A percentile compares a stretch with the other conserved stretches of the same genome.
Evolutionary conservation across 2,329 filamentous ascomycete genomes (phyloP).

Genomic region (Metarhizium album): DNA sequence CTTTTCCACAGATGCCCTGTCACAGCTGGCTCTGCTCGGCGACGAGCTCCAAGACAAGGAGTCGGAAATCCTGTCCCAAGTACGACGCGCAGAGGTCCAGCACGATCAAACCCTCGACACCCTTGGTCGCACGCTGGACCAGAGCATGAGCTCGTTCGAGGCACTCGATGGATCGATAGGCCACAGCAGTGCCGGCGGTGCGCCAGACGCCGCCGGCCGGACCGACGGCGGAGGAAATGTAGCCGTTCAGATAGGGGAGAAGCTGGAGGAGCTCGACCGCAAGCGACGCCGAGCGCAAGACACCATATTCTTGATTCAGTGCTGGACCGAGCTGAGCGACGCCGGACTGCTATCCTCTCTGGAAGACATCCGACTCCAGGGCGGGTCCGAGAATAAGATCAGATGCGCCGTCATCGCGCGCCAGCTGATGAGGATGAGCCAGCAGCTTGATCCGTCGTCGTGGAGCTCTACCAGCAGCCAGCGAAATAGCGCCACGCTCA

Average conservation of each 20-base stretch:
- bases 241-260: constrained; percentile 89
- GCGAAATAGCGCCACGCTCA: constrained; percentile 38
- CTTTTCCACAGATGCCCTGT: constrained; percentile 42
- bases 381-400: constrained; percentile 83
- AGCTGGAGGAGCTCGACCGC: constrained; percentile 85
- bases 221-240: constrained; percentile 65
- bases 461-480: constrained; percentile 55
- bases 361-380: constrained; percentile 77
- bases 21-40: constrained; percentile 57
- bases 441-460: constrained; percentile 69
- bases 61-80: constrained; percentile 81
- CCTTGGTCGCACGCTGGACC: constrained; percentile 77
- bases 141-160: constrained; percentile 87
- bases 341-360: constrained; percentile 77
- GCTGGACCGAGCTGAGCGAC: constrained; percentile 92
- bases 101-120: constrained; percentile 87
- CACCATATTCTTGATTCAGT: constrained; percentile 89
- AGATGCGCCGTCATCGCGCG: constrained; percentile 88
- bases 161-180: constrained; percentile 77
- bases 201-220: constrained; percentile 21
- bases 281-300: constrained; percentile 85
- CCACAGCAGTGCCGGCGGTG: constrained; percentile 32
- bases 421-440: constrained; percentile 88
- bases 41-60: constrained; percentile 84
- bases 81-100: constrained; percentile 81